Evolutionary conservation across 2,329 filamentous ascomycete genomes (phyloP).

Genomic region (Hypoxylon sp.): DNA sequence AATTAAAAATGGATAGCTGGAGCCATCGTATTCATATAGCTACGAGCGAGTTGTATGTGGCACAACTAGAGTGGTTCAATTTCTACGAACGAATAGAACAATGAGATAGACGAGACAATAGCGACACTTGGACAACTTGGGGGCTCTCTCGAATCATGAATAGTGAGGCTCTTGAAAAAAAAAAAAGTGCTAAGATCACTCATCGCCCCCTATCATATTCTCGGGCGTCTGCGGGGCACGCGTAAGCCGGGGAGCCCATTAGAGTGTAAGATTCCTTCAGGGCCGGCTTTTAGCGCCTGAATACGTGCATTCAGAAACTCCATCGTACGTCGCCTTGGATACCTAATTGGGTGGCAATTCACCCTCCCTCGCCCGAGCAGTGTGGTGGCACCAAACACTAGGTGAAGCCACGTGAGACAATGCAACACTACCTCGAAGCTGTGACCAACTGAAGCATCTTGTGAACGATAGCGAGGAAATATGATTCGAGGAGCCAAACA

Average conservation of each 20-base stretch:
- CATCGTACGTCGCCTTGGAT: constrained; percentile 13
- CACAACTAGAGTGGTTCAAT: constrained; percentile 34
- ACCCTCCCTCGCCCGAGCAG: constrained; percentile 20
- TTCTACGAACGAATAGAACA: constrained; percentile 14
- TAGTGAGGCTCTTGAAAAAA: constrained; percentile 24
- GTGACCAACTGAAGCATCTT: constrained; percentile 16
- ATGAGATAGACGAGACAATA: constrained; percentile 15
- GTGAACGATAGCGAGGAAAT: constrained; percentile 5
- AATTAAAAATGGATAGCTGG: constrained; percentile 8
- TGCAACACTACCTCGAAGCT: constrained; percentile 29
- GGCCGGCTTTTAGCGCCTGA: constrained; percentile 19
- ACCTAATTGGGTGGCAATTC: constrained; percentile 40
- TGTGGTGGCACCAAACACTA: constrained; percentile 42
- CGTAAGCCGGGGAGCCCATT: constrained; percentile 23
- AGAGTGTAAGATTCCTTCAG: constrained; percentile 9
- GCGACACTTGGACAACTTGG: constrained; percentile 16
- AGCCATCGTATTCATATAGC: constrained; percentile 30
- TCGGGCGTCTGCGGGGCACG: constrained; percentile 29
- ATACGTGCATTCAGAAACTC: constrained; percentile 16
- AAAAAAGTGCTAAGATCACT: constrained; percentile 6
- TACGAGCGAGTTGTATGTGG: constrained; percentile 32
- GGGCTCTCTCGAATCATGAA: constrained; percentile 15
- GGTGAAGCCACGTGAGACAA: constrained; percentile 43
- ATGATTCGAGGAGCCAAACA: constrained; percentile 22
- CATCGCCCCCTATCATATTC: constrained; percentile 24